Base-by-base conservation (phyloP, 805 yeast genomes). In the Suhomyces prunicola region DNA sequence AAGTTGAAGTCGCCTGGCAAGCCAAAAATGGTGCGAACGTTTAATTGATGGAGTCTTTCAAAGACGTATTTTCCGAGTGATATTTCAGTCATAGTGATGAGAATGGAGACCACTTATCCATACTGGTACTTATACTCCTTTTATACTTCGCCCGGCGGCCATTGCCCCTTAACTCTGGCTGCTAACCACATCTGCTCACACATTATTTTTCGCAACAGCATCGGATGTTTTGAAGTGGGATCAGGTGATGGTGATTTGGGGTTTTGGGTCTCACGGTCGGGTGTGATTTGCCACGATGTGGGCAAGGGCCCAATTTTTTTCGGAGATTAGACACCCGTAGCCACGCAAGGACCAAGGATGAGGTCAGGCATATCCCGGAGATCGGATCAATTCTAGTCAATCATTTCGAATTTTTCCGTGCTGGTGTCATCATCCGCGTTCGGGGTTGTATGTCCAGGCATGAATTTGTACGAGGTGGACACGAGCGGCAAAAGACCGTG, bases 1-100 rank as follows among this genome's bases (percentile, higher is more conserved):
- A 87, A 78, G 77, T 87, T 87, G 81, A 87, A 87, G 72, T 87
- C 93, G 66, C 93, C 93, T 57, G 93, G 93, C 52, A 87, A 80
- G 65, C 93, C 93, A 65, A 87, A 87, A 65, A 87, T 77, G 64
- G 91, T 85, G 62, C 81, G 77, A 58, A 86, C 84, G 55, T 82
- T 81, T 52, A 87, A 80, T 71, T 89, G 93, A 70, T 78, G 81
- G 61, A 89, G 76, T 77, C 96, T 81, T 75, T 86, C 90, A 65
- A 89, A 89, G 56, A 89, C 73, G 65, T 87, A 89, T 62, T 83
- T 81, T 66, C 96, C 96, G 62, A 89, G 75, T 50, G 91, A 72
- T 60, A 88, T 83, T 56, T 71, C 74, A 22, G 73, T 46, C 74
- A 71, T 71, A 13, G 12, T 29, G n/a, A 26, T 53, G n/a, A 5